Percentiles rank a stretch among this genome's conserved stretches.
These are phyloP conservation scores for Rubia peregrina DNA, from an alignment of 305 asterid genomes.

Conservation along the genomic window DNA sequence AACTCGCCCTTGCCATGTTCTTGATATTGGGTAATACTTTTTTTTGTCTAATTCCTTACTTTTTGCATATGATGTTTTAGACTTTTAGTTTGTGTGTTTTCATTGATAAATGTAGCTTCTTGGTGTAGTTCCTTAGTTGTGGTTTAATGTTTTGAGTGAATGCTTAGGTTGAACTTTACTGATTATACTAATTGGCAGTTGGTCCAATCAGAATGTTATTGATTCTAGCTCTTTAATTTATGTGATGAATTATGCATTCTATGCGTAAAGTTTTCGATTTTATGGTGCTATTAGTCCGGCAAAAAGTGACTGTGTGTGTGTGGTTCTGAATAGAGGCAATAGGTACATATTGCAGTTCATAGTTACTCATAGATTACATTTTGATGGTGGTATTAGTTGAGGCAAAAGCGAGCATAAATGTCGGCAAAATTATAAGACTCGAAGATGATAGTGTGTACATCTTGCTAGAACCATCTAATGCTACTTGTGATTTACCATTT, in stretches of 20 bases:
- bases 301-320: background rate
- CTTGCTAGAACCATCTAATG: background rate
- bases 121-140: background rate
- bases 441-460: background rate
- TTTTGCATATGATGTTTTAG: background rate
- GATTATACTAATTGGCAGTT: background rate
- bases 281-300: background rate
- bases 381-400: background rate
- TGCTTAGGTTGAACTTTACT: background rate
- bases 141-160: background rate
- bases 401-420: background rate
- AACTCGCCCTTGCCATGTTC: conserved; percentile 79
- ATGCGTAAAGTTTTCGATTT: background rate
- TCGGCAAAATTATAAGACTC: background rate
- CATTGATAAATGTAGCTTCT: background rate
- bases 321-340: background rate
- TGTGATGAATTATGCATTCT: background rate
- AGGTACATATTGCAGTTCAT: background rate
- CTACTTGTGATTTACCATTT: background rate
- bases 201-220: background rate
- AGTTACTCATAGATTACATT: background rate
- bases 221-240: background rate
- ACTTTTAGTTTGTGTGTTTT: background rate
- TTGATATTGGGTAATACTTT: conserved; percentile 72
- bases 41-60: background rate